A percentile compares a stretch with the other conserved stretches of the same genome.
These are phyloP conservation scores for Phylloporus sp. DNA, from an alignment of 768 basidiomycete species.

Conservation along the genomic window DNA sequence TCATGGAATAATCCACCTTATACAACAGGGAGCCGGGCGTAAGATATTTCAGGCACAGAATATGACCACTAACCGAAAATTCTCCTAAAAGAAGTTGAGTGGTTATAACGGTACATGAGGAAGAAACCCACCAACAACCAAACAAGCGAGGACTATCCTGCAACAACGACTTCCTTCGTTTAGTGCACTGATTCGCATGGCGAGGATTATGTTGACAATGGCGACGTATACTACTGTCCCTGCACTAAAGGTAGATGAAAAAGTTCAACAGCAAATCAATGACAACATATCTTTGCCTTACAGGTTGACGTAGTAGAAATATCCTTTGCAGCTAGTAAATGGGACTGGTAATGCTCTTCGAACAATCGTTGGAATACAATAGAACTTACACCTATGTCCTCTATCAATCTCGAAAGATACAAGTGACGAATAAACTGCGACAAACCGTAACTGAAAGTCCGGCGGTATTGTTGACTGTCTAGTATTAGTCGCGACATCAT, in stretches of 20 bases:
- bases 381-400: conserved; percentile 17
- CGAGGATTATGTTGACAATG: conserved; percentile 20
- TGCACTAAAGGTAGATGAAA: conserved; percentile 5
- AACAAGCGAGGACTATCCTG: conserved; percentile 2
- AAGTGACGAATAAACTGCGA: background rate
- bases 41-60: background rate
- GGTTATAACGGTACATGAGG: background rate
- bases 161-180: background rate
- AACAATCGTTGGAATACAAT: background rate
- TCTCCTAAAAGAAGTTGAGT: conserved; percentile 8
- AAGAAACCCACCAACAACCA: conserved; percentile 17
- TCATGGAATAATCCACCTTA: conserved; percentile 18
- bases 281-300: background rate
- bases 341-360: background rate
- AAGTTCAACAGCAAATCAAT: background rate
- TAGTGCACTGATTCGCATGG: conserved; percentile 19
- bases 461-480: conserved; percentile 18
- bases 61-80: conserved; percentile 11
- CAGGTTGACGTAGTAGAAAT: conserved; percentile 22
- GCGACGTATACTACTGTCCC: conserved; percentile 17
- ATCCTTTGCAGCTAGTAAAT: conserved; percentile 19
- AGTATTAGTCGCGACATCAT: background rate
- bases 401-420: background rate
- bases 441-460: conserved; percentile 18
- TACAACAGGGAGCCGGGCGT: background rate